These are phyloP conservation scores for Amesomyces nigricolor DNA, from an alignment of 2,329 filamentous ascomycete species.

Conservation along the genomic window DNA sequence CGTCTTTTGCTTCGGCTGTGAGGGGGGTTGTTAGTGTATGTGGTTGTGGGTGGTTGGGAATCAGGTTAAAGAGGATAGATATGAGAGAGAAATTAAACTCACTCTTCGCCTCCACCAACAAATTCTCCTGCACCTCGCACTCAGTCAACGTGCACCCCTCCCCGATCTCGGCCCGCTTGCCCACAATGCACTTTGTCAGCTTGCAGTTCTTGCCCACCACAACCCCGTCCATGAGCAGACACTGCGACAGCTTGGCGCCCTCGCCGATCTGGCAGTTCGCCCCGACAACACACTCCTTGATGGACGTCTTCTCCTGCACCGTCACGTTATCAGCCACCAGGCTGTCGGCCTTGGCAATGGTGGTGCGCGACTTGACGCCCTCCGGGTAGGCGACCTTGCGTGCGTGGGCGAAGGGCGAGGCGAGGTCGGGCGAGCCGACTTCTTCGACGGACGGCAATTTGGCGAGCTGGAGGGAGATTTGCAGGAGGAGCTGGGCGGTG, in stretches of 20 bases:
- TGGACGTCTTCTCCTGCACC: conserved; percentile 81
- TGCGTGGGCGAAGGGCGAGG: conserved; percentile 70
- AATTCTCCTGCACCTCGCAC: conserved; percentile 88
- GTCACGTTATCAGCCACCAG: conserved; percentile 84
- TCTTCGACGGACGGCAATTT: conserved; percentile 71
- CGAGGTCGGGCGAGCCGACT: conserved; percentile 45
- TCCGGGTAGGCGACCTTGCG: conserved; percentile 79
- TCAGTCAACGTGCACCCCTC: conserved; percentile 75
- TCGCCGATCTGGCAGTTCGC: conserved; percentile 79
- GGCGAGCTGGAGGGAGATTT: conserved; percentile 77
- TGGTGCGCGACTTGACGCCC: conserved; percentile 72
- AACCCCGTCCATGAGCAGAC: conserved; percentile 87
- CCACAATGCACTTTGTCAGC: conserved; percentile 81
- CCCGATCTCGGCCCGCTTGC: conserved; percentile 75
- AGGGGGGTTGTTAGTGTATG: background rate
- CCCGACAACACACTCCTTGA: conserved; percentile 88
- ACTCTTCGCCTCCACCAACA: conserved; percentile 75
- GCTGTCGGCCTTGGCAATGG: conserved; percentile 75
- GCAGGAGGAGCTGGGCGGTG: conserved; percentile 73
- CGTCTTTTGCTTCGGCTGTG: conserved; percentile 60
- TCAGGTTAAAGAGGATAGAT: background rate
- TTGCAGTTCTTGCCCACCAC: conserved; percentile 79
- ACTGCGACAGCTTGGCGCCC: conserved; percentile 81
- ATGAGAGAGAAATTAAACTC: conserved; percentile 33
- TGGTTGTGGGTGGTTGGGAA: conserved; percentile 6